Evolutionary conservation across 2,329 filamentous ascomycete genomes (phyloP).

Genomic region (Claviceps spartinae): DNA sequence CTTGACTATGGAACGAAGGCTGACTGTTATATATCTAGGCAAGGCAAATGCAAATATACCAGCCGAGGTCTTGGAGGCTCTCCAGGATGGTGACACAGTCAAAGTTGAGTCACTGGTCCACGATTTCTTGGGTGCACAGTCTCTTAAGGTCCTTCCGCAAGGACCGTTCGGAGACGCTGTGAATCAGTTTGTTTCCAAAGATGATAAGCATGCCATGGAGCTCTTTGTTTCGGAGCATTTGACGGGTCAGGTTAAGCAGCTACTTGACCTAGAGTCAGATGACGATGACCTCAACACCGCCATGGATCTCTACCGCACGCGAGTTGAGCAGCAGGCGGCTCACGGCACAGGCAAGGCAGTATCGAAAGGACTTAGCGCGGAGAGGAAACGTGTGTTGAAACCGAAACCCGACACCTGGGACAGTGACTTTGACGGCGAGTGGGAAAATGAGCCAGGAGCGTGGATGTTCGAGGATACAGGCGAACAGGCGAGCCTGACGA

Average conservation of each 20-base stretch:
- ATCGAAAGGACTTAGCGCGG: constrained; percentile 16
- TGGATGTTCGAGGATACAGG: constrained; percentile 21
- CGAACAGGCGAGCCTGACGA: constrained; percentile 8
- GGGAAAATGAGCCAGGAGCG: constrained; percentile 65
- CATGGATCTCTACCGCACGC: constrained; percentile 59
- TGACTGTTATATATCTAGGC: constrained; percentile 8
- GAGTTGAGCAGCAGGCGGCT: constrained; percentile 57
- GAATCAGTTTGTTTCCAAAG: constrained; percentile 83
- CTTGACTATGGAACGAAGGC: not conserved
- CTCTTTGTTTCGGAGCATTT: constrained; percentile 63
- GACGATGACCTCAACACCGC: constrained; percentile 54
- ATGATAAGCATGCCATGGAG: constrained; percentile 87
- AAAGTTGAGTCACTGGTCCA: constrained; percentile 81
- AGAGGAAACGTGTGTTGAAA: constrained; percentile 41
- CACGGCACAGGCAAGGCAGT: constrained; percentile 37
- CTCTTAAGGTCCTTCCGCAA: constrained; percentile 82
- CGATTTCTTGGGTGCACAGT: constrained; percentile 77
- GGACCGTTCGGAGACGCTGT: constrained; percentile 90
- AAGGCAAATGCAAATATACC: constrained; percentile 34
- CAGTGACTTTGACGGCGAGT: constrained; percentile 73
- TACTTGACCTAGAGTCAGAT: constrained; percentile 52
- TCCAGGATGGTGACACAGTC: constrained; percentile 49
- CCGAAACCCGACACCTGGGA: constrained; percentile 75
- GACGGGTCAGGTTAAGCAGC: constrained; percentile 53
- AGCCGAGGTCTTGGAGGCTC: constrained; percentile 47